Base-by-base conservation (phyloP, 2,329 filamentous ascomycete genomes). In the Aspergillus ruber region DNA sequence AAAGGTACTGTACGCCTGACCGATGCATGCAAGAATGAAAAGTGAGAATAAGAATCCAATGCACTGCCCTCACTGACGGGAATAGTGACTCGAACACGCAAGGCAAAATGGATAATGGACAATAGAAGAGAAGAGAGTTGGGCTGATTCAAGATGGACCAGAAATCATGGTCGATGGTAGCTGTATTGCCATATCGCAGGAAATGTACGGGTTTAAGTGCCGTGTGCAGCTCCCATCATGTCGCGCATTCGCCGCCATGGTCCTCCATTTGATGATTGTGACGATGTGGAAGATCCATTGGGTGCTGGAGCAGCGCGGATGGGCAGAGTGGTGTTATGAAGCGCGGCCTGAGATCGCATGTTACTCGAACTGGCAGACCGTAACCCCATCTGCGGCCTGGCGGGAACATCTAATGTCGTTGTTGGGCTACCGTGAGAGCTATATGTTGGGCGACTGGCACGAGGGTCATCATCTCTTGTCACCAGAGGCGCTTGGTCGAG, bases 231-330 rank as follows among this genome's bases (percentile, higher is more conserved):
- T 10, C 25, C 25, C 25, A 29, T 29, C 25, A 29, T 29, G 25
- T 29, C 25, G 25, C 25, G 25, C 25, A 29, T 29, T 29, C 25
- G 25, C 10, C 25, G 25, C 25, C 25, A 29, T 29, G 25, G 25
- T 10, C 57, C 57, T 6, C 57, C 53, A 36, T n/a, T 36, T 7
- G 62, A 56, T 25, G 62, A 55, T 2, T 71, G 81, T n/a, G 81
- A 77, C 17, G 83, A 77, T 43, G 81, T 81, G 27, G 84, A 71
- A 7, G 79, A 74, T 9, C 78, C 80, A 7, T 73, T 78, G 3
- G 78, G 77, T 6, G 70, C 67, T 35, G 83, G 81, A 25, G 77
- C 82, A 40, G 79, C 75, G 42, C 85, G 79, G 49, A 86, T 77
- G 1, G 85, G 83, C 43, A 89, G 71, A 32, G 76, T 79, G 47